Evolutionary conservation across 2,329 filamentous ascomycete genomes (phyloP).

Genomic region (Trichophyton equinum): DNA sequence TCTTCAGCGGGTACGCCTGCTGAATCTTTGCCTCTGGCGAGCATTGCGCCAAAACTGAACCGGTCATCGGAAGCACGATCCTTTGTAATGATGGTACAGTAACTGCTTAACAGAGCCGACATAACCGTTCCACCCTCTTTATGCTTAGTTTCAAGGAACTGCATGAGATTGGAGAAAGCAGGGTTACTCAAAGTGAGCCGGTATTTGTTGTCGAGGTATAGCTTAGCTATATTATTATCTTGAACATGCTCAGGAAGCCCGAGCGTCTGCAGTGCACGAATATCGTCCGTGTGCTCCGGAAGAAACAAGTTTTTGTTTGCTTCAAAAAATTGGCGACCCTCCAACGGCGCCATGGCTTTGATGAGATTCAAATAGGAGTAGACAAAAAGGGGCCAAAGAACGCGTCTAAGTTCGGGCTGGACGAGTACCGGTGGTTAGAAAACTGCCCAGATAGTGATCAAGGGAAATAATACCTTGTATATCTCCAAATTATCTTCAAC

Average conservation of each 20-base stretch:
- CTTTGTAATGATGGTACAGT: constrained; percentile 47
- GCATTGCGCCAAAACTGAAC: constrained; percentile 47
- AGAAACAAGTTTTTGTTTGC: constrained; percentile 59
- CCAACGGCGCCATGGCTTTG: constrained; percentile 55
- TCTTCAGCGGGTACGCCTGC: constrained; percentile 52
- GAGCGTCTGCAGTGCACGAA: constrained; percentile 62
- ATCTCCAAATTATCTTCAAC: constrained; percentile 85
- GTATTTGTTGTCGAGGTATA: constrained; percentile 81
- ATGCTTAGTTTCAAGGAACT: constrained; percentile 77
- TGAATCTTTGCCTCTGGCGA: constrained; percentile 42
- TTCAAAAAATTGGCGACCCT: constrained; percentile 62
- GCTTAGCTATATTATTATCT: constrained; percentile 62
- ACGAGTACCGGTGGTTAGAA: constrained; percentile 6
- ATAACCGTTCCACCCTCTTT: constrained; percentile 70
- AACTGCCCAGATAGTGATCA: not conserved
- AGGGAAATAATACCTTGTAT: constrained; percentile 57
- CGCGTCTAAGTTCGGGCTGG: constrained; percentile 71
- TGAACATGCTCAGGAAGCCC: constrained; percentile 64
- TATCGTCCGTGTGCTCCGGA: constrained; percentile 64
- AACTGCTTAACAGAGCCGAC: constrained; percentile 55
- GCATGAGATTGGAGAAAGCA: constrained; percentile 68
- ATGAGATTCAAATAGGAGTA: constrained; percentile 81
- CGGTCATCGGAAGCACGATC: constrained; percentile 47
- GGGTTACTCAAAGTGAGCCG: constrained; percentile 78
- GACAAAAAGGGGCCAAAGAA: constrained; percentile 88